Base-by-base conservation (phyloP, 225 moss, liverwort and hornwort genomes). In the Takakia lepidozioides region DNA sequence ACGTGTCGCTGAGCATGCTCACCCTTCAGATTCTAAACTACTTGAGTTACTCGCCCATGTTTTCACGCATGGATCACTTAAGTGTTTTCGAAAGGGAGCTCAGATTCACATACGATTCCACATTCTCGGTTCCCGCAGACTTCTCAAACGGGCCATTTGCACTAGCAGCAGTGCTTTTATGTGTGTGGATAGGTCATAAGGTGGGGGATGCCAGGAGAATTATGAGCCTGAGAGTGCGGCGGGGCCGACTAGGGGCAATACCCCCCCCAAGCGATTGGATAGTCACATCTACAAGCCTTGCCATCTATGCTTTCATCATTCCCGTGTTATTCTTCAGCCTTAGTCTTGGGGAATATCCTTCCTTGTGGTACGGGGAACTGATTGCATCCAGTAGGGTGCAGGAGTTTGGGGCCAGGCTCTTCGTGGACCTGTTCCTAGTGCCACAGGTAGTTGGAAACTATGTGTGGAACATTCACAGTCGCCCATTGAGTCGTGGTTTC, bases 371-470 rank as follows among this genome's bases (percentile, higher is more conserved):
- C 61, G 20, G 15, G 0, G 2, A 49, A 0, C 3, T 62, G 3
- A 58, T 61, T 58, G 36, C 15, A 32, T 6, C 62, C n/a, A n/a
- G n/a, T n/a, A n/a, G n/a, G n/a, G n/a, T n/a, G n/a, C n/a, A n/a
- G n/a, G n/a, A n/a, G n/a, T n/a, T n/a, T n/a, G n/a, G n/a, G 54
- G 48, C 39, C 7, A 54, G 62, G 21, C 15, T 72, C 26, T 11
- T 44, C 52, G 53, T 66, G 52, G 66, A 54, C 48, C 24, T 62
- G 8, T 72, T 72, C 26, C 54, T 72, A 24, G 32, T 62, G 27
- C 72, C 72, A 34, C 67, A 67, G 37, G 2, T 67, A 23, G 10
- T 72, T 27, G 58, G 62, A 22, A 72, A 67, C 52, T 25, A 10
- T 53, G 18, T 13, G 20, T 72, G 66, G 72, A 16, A 62, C 5